Base-by-base conservation (phyloP, 1,284 basidiomycete species). In the Apiotrichum sp. region DNA sequence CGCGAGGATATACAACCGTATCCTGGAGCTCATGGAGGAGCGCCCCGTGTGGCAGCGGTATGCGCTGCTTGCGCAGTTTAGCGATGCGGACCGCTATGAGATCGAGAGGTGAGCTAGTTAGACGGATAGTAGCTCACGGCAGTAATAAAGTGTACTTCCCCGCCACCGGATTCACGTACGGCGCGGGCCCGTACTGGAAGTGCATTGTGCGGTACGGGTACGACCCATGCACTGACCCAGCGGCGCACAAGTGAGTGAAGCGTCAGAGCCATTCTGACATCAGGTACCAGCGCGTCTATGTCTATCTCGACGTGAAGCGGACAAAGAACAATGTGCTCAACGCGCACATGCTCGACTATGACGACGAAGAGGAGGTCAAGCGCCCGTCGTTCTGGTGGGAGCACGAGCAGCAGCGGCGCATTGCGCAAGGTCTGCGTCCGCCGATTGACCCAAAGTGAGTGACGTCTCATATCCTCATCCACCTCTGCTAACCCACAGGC, bases 101-200 rank as follows among this genome's bases (percentile, higher is more conserved):
- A 58, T 61, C 13, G 49, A 56, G 42, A 58, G 45, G 59, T 59
- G 52, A 9, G 58, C 5, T 5, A 4, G 13, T 35, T 39, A 31
- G 13, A 6, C 14, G 36, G 39, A 13, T 13, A 7, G 36, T 38
- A 29, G 44, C 47, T 56, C 33, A 50, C 31, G 4, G 4, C 50
- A 79, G 79, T 44, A 65, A 76, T 54, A 81, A 80, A 62, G 64
- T 73, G 2, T 78, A 78, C 52, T 68, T 80, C 47, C 74, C 81
- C 0, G 64, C 75, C 8, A 65, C 76, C 4, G 71, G 86, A 47
- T 98, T 93, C 70, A 86, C 89, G 2, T 95, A 98, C 70, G 83
- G 86, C 58, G 93, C 97, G 62, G 95, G 95, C 0, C 91, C 93
- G 2, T 98, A 89, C 86, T 82, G 91, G 51, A 93, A 98, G 69